phyloP scores from a whole-genome alignment of 2,329 filamentous ascomycete genomes.

The Bertia moriformis region DNA sequence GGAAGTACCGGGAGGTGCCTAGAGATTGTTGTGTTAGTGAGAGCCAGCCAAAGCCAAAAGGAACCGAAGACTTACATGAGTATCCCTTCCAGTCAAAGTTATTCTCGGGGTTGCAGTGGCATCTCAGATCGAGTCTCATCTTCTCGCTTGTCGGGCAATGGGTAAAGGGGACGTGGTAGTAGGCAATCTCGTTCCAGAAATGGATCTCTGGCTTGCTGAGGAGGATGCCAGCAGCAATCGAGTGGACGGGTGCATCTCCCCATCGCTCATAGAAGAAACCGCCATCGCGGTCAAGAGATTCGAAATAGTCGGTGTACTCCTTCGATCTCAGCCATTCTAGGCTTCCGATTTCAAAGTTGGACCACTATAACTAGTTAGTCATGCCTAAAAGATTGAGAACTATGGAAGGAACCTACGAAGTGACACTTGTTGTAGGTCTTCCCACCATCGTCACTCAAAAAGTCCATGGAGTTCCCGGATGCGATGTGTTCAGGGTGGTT shows the following conservation, averaged over 20 bases:
- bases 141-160: conserved; percentile 91
- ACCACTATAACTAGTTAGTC: conserved; percentile 53
- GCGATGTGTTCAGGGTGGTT: conserved; percentile 78
- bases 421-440: conserved; percentile 94
- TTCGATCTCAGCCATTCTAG: conserved; percentile 84
- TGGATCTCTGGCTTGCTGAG: conserved; percentile 88
- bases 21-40: too few species aligned
- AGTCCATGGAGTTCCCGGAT: conserved; percentile 73
- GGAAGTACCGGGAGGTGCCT: conserved; percentile 79
- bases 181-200: conserved; percentile 98
- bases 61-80: conserved; percentile 60
- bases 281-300: conserved; percentile 72
- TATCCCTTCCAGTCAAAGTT: conserved; percentile 99
- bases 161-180: conserved; percentile 94
- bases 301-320: conserved; percentile 82
- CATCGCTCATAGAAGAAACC: conserved; percentile 99
- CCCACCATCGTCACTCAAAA: conserved; percentile 81
- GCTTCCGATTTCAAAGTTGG: conserved; percentile 94
- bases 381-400: conserved; percentile 1
- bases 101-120: conserved; percentile 85
- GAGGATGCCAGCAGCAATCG: conserved; percentile 79
- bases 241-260: conserved; percentile 95
- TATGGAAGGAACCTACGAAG: conserved; percentile 49
- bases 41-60: not conserved
- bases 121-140: conserved; percentile 69